phyloP scores from a whole-genome alignment of 805 yeast species.

The Saccharomycopsis fodiens region DNA sequence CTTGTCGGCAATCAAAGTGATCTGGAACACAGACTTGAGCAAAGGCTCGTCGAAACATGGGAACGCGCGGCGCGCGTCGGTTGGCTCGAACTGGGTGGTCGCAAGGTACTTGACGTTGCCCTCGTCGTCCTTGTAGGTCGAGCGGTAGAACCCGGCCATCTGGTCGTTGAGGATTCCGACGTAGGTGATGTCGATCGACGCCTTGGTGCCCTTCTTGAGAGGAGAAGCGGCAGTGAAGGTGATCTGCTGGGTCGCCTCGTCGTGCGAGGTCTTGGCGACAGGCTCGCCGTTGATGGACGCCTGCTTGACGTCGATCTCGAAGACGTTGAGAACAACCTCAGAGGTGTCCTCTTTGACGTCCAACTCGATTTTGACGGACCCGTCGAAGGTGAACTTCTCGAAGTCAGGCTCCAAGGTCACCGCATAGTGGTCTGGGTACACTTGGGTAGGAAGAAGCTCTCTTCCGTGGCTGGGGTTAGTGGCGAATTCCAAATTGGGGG shows the following conservation, averaged over 20 bases:
- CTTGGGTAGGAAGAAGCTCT: slow-evolving; percentile 50
- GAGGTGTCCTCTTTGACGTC: slow-evolving; percentile 41
- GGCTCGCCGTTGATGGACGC: slow-evolving; percentile 34
- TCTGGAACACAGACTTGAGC: slow-evolving; percentile 63
- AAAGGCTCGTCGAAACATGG: slow-evolving; percentile 85
- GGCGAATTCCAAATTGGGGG: too few species aligned
- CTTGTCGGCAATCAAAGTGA: slow-evolving; percentile 50
- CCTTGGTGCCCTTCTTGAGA: slow-evolving; percentile 31
- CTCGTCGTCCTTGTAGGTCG: slow-evolving; percentile 47
- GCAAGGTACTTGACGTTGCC: slow-evolving; percentile 67
- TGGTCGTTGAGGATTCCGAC: slow-evolving; percentile 63
- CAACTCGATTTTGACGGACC: slow-evolving; percentile 47
- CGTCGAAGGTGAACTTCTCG: slow-evolving; percentile 50
- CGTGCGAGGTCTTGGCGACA: slow-evolving; percentile 36
- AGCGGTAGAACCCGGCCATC: slow-evolving; percentile 79
- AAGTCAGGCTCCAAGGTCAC: slow-evolving; percentile 58
- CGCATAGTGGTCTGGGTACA: slow-evolving; percentile 70
- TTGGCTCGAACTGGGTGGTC: slow-evolving; percentile 81
- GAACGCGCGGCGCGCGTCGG: slow-evolving; percentile 81
- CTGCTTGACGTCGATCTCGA: slow-evolving; percentile 55
- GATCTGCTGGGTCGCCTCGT: slow-evolving; percentile 55
- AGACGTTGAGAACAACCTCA: slow-evolving; percentile 46
- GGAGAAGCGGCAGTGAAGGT: slow-evolving; percentile 48
- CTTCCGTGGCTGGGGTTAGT: slow-evolving; percentile 23
- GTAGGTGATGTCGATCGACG: slow-evolving; percentile 43